These are phyloP conservation scores for Myriosclerotinia curreyana DNA, from an alignment of 2,329 filamentous ascomycete species.

Conservation along the genomic window DNA sequence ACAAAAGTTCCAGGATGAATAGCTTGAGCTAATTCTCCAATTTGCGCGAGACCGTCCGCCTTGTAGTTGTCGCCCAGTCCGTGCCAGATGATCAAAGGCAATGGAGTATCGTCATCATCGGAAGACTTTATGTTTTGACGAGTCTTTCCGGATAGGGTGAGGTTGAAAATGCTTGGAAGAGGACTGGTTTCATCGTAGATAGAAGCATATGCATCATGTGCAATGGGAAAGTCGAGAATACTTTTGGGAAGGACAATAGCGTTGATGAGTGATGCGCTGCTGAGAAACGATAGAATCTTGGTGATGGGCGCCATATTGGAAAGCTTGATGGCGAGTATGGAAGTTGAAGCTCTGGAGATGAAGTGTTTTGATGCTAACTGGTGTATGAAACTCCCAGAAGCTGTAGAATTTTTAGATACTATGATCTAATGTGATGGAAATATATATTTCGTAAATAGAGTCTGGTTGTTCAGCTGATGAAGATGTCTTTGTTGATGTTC, in stretches of 20 bases:
- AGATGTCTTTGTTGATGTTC: constrained; percentile 19
- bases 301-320: constrained; percentile 29
- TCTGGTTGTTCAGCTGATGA: constrained; percentile 3
- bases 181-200: constrained; percentile 12
- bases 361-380: background rate
- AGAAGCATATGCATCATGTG: background rate
- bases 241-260: constrained; percentile 26
- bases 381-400: background rate
- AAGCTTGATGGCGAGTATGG: constrained; percentile 17
- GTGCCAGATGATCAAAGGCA: constrained; percentile 95
- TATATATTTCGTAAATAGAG: constrained; percentile 2
- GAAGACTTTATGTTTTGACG: constrained; percentile 10
- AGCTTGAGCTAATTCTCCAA: constrained; percentile 68
- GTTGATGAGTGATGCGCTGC: constrained; percentile 25
- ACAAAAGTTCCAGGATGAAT: constrained; percentile 81
- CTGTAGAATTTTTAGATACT: background rate
- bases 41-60: constrained; percentile 67
- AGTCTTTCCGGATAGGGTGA: constrained; percentile 18
- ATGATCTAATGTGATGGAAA: background rate
- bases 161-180: constrained; percentile 19
- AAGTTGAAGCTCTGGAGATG: background rate
- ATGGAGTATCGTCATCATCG: constrained; percentile 57
- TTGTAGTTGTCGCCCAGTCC: constrained; percentile 73
- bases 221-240: constrained; percentile 10
- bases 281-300: constrained; percentile 27